Conservation (phyloP, 192 early-diverging fungal genomes). For the Oehlia diaphana region DNA sequence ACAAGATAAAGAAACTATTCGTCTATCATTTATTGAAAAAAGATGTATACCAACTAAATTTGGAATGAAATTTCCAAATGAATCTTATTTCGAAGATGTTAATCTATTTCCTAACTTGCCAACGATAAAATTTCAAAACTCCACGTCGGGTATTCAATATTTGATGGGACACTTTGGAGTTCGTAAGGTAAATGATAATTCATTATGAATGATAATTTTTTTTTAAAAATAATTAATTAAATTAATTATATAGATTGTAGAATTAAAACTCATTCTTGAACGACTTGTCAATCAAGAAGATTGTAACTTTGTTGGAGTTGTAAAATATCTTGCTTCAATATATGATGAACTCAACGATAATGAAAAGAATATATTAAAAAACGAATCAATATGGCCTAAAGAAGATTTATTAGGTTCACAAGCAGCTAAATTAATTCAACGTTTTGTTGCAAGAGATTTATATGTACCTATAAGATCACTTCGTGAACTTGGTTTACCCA, state of each 20-base stretch:
- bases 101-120: conserved; percentile 84
- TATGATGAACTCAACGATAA: conserved; percentile 50
- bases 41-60: conserved; percentile 68
- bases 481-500: conserved; percentile 57
- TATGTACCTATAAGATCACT: conserved; percentile 64
- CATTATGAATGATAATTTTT: neutral
- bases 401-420: conserved; percentile 23
- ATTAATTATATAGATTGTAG: neutral
- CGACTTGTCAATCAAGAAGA: conserved; percentile 46
- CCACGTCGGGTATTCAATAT: conserved; percentile 38
- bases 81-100: conserved; percentile 72
- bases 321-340: conserved; percentile 77
- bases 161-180: conserved; percentile 59
- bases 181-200: conserved; percentile 53
- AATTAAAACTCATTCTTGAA: neutral
- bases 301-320: conserved; percentile 81
- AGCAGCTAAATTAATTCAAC: neutral
- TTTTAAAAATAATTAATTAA: neutral
- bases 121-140: conserved; percentile 56
- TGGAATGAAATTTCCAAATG: conserved; percentile 64
- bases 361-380: conserved; percentile 67
- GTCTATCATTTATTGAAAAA: conserved; percentile 38
- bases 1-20: conserved; percentile 31
- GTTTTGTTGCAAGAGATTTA: conserved; percentile 63
- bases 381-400: conserved; percentile 58